Evolutionary conservation across 306 rosid genomes (phyloP).

Genomic region (Pyrus betulifolia): DNA sequence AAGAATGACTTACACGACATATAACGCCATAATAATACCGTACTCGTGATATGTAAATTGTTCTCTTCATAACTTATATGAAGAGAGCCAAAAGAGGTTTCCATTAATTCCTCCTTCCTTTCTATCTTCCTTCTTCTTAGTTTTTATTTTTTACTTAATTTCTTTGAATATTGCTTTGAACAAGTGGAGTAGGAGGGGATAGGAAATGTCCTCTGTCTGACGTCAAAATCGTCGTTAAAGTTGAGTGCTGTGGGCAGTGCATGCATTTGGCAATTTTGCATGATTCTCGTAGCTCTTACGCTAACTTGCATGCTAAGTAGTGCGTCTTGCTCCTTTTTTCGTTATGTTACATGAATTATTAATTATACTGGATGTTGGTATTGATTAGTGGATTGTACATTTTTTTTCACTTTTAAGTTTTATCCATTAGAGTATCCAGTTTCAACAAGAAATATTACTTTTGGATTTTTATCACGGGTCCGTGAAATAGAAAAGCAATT

Average conservation of each 20-base stretch:
- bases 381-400: too few species aligned
- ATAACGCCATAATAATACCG: fast-evolving
- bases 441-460: neutral
- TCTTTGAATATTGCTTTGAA: neutral
- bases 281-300: slow-evolving; percentile 32
- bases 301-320: neutral
- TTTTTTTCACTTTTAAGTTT: too few species aligned
- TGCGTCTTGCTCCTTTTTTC: neutral
- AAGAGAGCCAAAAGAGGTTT: neutral
- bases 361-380: too few species aligned
- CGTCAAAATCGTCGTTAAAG: slow-evolving; percentile 1
- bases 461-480: too few species aligned
- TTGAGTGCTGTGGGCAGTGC: neutral
- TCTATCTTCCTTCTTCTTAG: neutral
- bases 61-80: neutral
- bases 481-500: too few species aligned
- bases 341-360: neutral
- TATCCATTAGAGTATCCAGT: neutral
- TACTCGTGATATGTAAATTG: neutral
- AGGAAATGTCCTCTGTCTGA: neutral
- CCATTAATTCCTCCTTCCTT: neutral
- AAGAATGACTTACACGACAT: too few species aligned
- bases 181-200: neutral
- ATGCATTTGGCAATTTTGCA: neutral
- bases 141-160: neutral